A percentile compares a stretch with the other conserved stretches of the same genome.
Conservation (phyloP, 176 grass and related monocot genomes). For the Panicum miliaceum region DNA sequence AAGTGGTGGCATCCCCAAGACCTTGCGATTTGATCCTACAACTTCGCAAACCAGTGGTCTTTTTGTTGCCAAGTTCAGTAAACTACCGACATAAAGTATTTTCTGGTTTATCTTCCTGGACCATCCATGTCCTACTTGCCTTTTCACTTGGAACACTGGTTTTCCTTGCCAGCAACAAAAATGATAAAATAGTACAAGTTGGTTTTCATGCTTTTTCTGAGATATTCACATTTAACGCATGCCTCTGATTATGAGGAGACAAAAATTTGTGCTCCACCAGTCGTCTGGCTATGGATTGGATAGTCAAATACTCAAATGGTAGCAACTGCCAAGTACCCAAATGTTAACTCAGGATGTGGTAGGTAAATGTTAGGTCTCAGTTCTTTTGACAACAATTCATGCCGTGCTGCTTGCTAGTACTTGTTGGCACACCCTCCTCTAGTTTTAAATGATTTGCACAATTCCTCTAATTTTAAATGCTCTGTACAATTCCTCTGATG, state of each 20-base stretch:
- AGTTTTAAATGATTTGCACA: constrained; percentile 23
- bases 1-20: constrained; percentile 65
- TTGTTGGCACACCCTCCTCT: constrained; percentile 45
- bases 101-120: constrained; percentile 15
- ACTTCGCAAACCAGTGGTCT: constrained; percentile 81
- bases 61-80: constrained; percentile 83
- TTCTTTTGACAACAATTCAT: constrained; percentile 30
- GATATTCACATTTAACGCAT: neutral
- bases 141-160: constrained; percentile 23
- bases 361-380: constrained; percentile 36
- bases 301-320: constrained; percentile 31
- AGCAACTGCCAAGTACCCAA: constrained; percentile 11
- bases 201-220: constrained; percentile 18
- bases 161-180: constrained; percentile 20
- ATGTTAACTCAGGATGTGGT: constrained; percentile 19
- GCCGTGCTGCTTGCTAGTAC: neutral
- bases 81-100: constrained; percentile 49
- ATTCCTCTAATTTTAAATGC: constrained; percentile 21
- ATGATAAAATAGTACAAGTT: constrained; percentile 23
- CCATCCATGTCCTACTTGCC: neutral
- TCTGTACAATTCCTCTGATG: neutral
- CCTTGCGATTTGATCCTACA: constrained; percentile 68
- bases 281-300: neutral
- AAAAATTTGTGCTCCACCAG: neutral
- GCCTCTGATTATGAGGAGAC: neutral